These are phyloP conservation scores for Aureobasidium leucospermi DNA, from an alignment of 2,329 filamentous ascomycete species.

Conservation along the genomic window DNA sequence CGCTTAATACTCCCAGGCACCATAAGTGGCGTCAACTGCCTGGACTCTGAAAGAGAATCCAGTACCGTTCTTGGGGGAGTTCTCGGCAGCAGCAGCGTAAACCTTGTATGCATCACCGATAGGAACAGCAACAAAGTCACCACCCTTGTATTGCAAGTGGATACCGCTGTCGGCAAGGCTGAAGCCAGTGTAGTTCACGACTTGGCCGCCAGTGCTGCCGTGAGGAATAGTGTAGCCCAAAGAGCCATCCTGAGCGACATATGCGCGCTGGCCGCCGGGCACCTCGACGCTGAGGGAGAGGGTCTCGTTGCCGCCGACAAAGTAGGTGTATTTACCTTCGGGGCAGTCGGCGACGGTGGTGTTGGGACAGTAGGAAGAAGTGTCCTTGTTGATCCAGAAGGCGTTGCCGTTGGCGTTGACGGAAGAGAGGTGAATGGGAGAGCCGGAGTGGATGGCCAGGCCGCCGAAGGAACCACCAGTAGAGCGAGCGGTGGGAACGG, in stretches of 20 bases:
- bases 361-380: conserved; percentile 14
- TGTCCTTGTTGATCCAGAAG: conserved; percentile 12
- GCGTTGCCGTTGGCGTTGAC: conserved; percentile 15
- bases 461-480: conserved; percentile 16
- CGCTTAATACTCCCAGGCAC: conserved; percentile 8
- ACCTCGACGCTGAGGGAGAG: conserved; percentile 11
- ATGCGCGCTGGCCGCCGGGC: conserved; percentile 16
- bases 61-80: background rate
- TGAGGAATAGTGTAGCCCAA: conserved; percentile 14
- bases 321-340: conserved; percentile 15
- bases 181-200: conserved; percentile 12
- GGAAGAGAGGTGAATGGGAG: conserved; percentile 16
- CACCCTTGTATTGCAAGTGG: conserved; percentile 6
- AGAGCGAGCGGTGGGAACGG: background rate
- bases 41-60: conserved; percentile 16
- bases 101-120: conserved; percentile 9
- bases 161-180: conserved; percentile 8
- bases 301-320: conserved; percentile 16
- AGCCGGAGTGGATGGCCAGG: conserved; percentile 18
- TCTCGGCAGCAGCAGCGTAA: conserved; percentile 9
- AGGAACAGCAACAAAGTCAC: conserved; percentile 14
- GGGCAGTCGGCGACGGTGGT: conserved; percentile 3
- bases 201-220: background rate
- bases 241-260: conserved; percentile 13
- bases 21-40: conserved; percentile 18